phyloP scores from a whole-genome alignment of 2,329 filamentous ascomycete species.

The Podosphaera fusca region DNA sequence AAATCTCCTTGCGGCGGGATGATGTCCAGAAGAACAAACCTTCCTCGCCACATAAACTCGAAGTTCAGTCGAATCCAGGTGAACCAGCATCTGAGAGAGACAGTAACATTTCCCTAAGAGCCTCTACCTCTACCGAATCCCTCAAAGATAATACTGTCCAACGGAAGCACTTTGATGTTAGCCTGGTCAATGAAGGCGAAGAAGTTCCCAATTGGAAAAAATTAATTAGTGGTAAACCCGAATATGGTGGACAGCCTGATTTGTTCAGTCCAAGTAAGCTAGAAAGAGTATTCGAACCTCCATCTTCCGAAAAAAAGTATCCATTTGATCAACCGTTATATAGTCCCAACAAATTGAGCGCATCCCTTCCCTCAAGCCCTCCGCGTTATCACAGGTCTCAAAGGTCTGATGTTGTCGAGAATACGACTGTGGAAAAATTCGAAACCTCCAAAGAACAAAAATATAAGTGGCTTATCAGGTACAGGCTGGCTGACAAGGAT shows the following conservation, averaged over 20 bases:
- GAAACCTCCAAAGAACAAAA: too few relatives aligned
- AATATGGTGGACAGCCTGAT: slow-evolving; percentile 66
- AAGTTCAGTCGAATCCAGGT: slow-evolving; percentile 21
- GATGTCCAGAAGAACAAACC: slow-evolving; percentile 16
- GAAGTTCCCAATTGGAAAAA: slow-evolving; percentile 77
- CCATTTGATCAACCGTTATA: too few relatives aligned
- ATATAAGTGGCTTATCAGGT: too few relatives aligned
- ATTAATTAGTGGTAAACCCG: slow-evolving; percentile 52
- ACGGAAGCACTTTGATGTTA: slow-evolving; percentile 34
- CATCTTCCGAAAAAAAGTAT: slow-evolving; percentile 17
- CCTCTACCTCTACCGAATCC: slow-evolving; percentile 26
- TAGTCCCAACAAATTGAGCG: too few relatives aligned
- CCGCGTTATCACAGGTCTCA: slow-evolving; percentile 12
- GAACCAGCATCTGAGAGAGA: slow-evolving; percentile 9
- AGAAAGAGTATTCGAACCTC: slow-evolving; percentile 81
- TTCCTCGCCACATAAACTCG: slow-evolving; percentile 18
- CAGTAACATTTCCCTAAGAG: slow-evolving; percentile 16
- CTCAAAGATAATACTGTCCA: slow-evolving; percentile 50
- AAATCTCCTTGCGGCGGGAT: too few relatives aligned
- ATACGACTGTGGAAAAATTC: too few relatives aligned
- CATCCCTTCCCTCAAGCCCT: slow-evolving; percentile 20
- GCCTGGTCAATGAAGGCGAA: slow-evolving; percentile 25
- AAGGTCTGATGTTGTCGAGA: too few relatives aligned
- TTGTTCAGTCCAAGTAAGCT: slow-evolving; percentile 65
- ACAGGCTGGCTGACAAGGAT: too few relatives aligned